These are phyloP conservation scores for Aphanomyces euteiches DNA, from an alignment of 352 stramenopile species.

Conservation along the genomic window DNA sequence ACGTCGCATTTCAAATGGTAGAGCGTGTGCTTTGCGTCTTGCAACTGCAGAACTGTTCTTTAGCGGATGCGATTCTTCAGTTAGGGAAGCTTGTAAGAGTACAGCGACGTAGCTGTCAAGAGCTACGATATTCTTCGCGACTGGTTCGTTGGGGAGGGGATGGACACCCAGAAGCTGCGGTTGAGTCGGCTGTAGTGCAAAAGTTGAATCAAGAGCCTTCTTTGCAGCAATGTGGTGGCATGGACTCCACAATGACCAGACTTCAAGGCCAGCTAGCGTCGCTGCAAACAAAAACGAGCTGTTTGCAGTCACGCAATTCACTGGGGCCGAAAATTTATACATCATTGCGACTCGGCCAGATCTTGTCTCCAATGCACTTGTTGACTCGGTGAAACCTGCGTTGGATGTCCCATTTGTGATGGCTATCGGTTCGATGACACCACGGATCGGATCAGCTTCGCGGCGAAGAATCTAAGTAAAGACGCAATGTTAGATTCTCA, in stretches of 20 bases:
- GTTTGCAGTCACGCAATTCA: conserved; percentile 69
- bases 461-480: conserved; percentile 24
- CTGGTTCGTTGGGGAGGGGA: conserved; percentile 44
- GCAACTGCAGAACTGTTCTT: not conserved
- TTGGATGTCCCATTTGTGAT: not conserved
- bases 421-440: conserved; percentile 22
- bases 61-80: not conserved
- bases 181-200: conserved; percentile 65
- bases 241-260: conserved; percentile 85
- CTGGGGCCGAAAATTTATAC: conserved; percentile 64
- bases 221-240: conserved; percentile 74
- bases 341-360: conserved; percentile 81
- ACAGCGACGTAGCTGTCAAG: conserved; percentile 76
- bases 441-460: conserved; percentile 18
- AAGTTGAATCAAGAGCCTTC: conserved; percentile 48
- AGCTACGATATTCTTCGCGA: conserved; percentile 55
- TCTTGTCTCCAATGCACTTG: conserved; percentile 25
- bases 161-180: conserved; percentile 65
- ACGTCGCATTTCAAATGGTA: conserved; percentile 23
- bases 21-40: not conserved
- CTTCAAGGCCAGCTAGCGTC: conserved; percentile 60
- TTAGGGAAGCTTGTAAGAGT: conserved; percentile 34
- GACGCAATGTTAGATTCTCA: not conserved
- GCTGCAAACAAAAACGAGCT: conserved; percentile 82
- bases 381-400: not conserved